Conservation (phyloP, 2,329 filamentous ascomycete species). For the Pyrenochaeta sp. region DNA sequence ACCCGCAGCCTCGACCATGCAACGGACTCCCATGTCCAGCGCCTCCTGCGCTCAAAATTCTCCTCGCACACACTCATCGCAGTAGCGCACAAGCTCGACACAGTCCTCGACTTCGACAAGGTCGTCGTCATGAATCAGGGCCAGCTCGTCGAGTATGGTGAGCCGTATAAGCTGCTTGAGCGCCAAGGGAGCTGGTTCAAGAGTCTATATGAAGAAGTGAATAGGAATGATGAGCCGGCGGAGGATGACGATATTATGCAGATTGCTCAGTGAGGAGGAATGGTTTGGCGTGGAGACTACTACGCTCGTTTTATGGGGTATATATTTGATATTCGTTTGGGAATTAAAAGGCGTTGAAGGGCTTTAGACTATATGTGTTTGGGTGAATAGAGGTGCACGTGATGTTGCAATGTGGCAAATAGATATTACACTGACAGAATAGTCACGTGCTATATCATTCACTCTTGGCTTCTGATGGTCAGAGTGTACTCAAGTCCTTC, state of each 20-base stretch:
- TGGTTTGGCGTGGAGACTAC: not conserved
- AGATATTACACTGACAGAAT: not conserved
- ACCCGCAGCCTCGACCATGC: constrained; percentile 62
- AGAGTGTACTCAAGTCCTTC: not conserved
- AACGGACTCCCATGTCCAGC: constrained; percentile 67
- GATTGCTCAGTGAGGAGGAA: not conserved
- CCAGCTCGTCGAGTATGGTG: constrained; percentile 55
- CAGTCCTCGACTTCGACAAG: constrained; percentile 63
- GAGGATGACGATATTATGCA: constrained; percentile 4
- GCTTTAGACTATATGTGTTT: too few relatives aligned
- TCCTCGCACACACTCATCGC: constrained; percentile 66
- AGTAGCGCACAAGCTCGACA: constrained; percentile 65
- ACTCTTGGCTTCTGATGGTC: not conserved
- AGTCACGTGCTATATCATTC: not conserved
- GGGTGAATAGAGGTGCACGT: too few relatives aligned
- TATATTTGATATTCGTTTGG: not conserved
- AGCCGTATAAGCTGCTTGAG: constrained; percentile 39
- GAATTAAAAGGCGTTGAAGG: not conserved
- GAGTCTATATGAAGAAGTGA: constrained; percentile 37
- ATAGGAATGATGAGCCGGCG: constrained; percentile 2
- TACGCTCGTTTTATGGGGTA: not conserved
- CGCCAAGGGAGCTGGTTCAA: constrained; percentile 43
- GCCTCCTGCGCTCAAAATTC: constrained; percentile 63
- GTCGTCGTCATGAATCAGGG: constrained; percentile 63
- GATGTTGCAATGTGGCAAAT: too few relatives aligned